phyloP scores from a whole-genome alignment of 306 rosid genomes.

The Pterocarpus macrocarpus region DNA sequence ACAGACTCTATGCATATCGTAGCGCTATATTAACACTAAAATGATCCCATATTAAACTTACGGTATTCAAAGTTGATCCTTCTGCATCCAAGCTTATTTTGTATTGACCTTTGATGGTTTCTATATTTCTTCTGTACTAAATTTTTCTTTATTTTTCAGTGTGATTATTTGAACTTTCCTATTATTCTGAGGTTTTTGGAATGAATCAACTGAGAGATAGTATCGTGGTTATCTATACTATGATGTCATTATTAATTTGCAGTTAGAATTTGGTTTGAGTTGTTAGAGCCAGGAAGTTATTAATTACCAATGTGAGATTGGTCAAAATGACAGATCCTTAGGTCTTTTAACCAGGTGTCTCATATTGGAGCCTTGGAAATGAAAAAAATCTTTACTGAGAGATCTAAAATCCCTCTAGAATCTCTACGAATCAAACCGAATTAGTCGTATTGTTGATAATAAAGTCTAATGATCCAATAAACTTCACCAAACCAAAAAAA shows the following conservation, averaged over 20 bases:
- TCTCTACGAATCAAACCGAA: too few relatives aligned
- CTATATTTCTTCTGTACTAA: not conserved
- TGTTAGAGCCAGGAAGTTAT: too few relatives aligned
- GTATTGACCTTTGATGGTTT: conserved; percentile 24
- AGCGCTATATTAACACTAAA: conserved; percentile 23
- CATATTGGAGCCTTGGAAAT: too few relatives aligned
- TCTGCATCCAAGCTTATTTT: conserved; percentile 33
- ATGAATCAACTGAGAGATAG: conserved; percentile 31
- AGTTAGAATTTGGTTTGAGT: too few relatives aligned
- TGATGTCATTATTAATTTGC: not conserved
- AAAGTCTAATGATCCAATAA: too few relatives aligned
- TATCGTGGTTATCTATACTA: conserved; percentile 18
- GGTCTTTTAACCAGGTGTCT: too few relatives aligned
- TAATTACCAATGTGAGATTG: too few relatives aligned
- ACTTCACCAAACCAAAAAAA: too few relatives aligned
- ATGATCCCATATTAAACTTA: conserved; percentile 27
- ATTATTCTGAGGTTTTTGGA: conserved; percentile 1
- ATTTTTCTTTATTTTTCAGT: conserved; percentile 30
- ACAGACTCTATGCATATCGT: conserved; percentile 25
- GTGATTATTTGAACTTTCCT: conserved; percentile 34
- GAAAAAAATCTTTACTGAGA: too few relatives aligned
- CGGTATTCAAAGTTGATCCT: conserved; percentile 2
- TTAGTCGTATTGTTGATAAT: too few relatives aligned
- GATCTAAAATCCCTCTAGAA: too few relatives aligned
- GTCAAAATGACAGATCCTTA: too few relatives aligned